A percentile compares a stretch with the other conserved stretches of the same genome.
Evolutionary conservation across 495 filamentous ascomycete species (phyloP).

Genomic region (Hypoxylon fragiforme): DNA sequence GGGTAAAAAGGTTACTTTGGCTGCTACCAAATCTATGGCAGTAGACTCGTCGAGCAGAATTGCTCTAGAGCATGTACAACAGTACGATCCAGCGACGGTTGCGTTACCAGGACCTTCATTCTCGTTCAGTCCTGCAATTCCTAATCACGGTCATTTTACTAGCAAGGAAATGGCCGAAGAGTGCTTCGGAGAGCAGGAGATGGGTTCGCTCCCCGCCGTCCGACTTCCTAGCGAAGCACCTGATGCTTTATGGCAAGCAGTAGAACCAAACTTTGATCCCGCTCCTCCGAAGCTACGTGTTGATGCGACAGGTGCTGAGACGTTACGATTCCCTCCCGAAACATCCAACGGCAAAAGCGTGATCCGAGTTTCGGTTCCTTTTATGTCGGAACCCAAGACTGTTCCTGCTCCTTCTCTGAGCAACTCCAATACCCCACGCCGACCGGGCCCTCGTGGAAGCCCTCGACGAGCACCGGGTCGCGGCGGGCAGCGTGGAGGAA

Average conservation of each 20-base stretch:
- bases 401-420: slow-evolving; percentile 44
- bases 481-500: slow-evolving; percentile 33
- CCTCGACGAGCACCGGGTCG: slow-evolving; percentile 31
- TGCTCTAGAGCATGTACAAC: slow-evolving; percentile 57
- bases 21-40: slow-evolving; percentile 56
- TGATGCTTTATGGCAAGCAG: slow-evolving; percentile 52
- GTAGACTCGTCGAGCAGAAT: slow-evolving; percentile 63
- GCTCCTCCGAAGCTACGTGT: slow-evolving; percentile 44
- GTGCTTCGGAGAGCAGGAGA: slow-evolving; percentile 82
- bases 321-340: slow-evolving; percentile 44
- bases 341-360: slow-evolving; percentile 44
- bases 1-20: slow-evolving; percentile 61
- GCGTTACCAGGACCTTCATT: slow-evolving; percentile 54
- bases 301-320: slow-evolving; percentile 44
- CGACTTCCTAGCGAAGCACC: slow-evolving; percentile 65
- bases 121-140: slow-evolving; percentile 21
- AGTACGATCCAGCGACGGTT: slow-evolving; percentile 58
- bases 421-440: slow-evolving; percentile 52
- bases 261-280: slow-evolving; percentile 33
- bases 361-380: slow-evolving; percentile 50
- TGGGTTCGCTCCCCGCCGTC: slow-evolving; percentile 72
- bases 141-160: slow-evolving; percentile 45
- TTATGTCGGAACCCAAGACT: slow-evolving; percentile 44
- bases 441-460: slow-evolving; percentile 39
- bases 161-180: slow-evolving; percentile 70